Evolutionary conservation across 305 asterid species (phyloP).

Genomic region (Caryopteris hybrid): DNA sequence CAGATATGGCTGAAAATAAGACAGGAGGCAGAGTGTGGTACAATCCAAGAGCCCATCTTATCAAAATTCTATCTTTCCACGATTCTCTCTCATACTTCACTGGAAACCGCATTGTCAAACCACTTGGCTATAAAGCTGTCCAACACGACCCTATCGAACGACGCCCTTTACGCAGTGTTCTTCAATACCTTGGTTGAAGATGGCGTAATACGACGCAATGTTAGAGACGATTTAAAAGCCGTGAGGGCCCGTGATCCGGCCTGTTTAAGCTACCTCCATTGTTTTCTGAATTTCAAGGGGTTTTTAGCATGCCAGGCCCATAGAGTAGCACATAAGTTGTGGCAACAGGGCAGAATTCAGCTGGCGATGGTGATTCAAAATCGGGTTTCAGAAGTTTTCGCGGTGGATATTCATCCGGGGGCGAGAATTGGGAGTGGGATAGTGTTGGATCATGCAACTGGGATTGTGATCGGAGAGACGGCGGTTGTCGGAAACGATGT

Average conservation of each 20-base stretch:
- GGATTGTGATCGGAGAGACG: constrained; percentile 61
- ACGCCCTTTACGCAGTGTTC: constrained; percentile 31
- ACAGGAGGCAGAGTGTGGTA: constrained; percentile 24
- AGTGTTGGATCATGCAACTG: constrained; percentile 48
- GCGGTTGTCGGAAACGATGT: constrained; percentile 44
- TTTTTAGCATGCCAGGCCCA: constrained; percentile 41
- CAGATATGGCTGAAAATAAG: constrained; percentile 33
- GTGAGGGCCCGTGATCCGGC: constrained; percentile 46
- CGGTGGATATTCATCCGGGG: constrained; percentile 48
- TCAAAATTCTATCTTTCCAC: constrained; percentile 24
- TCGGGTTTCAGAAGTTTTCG: constrained; percentile 44
- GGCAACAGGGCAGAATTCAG: constrained; percentile 29
- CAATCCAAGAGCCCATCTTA: constrained; percentile 33
- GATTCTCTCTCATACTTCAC: constrained; percentile 28
- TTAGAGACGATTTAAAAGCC: constrained; percentile 34
- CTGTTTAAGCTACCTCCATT: constrained; percentile 33
- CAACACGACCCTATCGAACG: constrained; percentile 20
- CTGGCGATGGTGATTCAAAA: constrained; percentile 38
- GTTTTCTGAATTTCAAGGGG: constrained; percentile 45
- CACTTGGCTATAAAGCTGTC: constrained; percentile 31
- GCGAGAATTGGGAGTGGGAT: constrained; percentile 42
- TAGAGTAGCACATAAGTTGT: constrained; percentile 38
- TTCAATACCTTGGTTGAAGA: constrained; percentile 10
- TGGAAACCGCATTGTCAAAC: constrained; percentile 35
- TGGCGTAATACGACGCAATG: constrained; percentile 16